These are phyloP conservation scores for Phytopythium ostracodes DNA, from an alignment of 352 stramenopile species.

Conservation along the genomic window DNA sequence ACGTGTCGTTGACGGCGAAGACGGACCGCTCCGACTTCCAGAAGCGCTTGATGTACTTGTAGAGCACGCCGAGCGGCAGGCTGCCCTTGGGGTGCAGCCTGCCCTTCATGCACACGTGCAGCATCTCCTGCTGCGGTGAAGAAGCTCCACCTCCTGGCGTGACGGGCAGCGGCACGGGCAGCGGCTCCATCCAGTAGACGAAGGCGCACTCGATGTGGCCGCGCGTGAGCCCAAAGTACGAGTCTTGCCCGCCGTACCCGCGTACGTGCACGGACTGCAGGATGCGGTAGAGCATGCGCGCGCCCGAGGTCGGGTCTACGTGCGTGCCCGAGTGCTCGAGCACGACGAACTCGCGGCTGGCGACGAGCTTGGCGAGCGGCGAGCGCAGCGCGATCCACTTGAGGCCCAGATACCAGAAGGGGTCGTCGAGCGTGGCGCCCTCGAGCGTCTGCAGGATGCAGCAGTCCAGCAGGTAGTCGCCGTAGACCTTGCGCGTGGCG, in stretches of 20 bases:
- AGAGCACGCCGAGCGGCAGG: conserved; percentile 48
- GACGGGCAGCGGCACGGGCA: background rate
- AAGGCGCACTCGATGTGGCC: conserved; percentile 57
- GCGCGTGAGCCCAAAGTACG: conserved; percentile 67
- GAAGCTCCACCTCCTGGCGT: background rate
- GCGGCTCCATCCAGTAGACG: conserved; percentile 64
- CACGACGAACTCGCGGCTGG: conserved; percentile 65
- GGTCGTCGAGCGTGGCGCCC: conserved; percentile 50
- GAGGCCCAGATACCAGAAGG: conserved; percentile 73
- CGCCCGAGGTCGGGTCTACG: conserved; percentile 36
- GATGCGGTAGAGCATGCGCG: conserved; percentile 58
- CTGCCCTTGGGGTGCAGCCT: conserved; percentile 56
- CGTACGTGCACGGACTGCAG: conserved; percentile 57
- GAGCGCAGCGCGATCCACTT: conserved; percentile 74
- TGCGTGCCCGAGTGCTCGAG: conserved; percentile 67
- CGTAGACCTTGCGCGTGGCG: conserved; percentile 37
- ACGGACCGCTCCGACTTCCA: conserved; percentile 39
- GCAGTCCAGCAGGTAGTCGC: conserved; percentile 53
- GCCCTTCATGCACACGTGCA: conserved; percentile 60
- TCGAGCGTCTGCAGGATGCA: conserved; percentile 63
- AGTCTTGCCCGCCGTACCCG: conserved; percentile 53
- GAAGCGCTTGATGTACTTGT: conserved; percentile 59
- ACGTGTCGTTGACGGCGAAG: conserved; percentile 19
- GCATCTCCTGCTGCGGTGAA: conserved; percentile 14
- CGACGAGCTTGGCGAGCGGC: conserved; percentile 51